A percentile compares a stretch with the other conserved stretches of the same genome.
Evolutionary conservation across 2,329 filamentous ascomycete species (phyloP).

Genomic region (Tolypocladium capitatum): DNA sequence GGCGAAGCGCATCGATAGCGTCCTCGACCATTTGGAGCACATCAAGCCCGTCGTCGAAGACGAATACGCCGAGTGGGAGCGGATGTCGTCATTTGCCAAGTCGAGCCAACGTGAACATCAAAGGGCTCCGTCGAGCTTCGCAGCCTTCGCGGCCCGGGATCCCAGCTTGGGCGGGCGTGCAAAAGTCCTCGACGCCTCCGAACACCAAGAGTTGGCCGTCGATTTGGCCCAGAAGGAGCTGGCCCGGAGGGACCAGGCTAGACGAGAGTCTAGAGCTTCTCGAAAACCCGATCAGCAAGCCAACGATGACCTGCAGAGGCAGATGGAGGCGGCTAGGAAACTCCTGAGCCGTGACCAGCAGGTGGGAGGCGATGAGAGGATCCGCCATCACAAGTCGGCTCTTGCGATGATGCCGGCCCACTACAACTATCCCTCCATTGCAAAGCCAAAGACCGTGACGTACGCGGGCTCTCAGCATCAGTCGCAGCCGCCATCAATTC

Average conservation of each 20-base stretch:
- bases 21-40: conserved; percentile 59
- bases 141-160: conserved; percentile 40
- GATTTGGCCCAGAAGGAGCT: conserved; percentile 64
- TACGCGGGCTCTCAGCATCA: conserved; percentile 20
- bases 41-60: conserved; percentile 68
- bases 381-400: conserved; percentile 7
- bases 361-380: conserved; percentile 12
- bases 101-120: conserved; percentile 6
- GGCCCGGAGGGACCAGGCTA: conserved; percentile 48
- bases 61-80: conserved; percentile 55
- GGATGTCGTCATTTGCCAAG: conserved; percentile 31
- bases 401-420: conserved; percentile 14
- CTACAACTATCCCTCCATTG: conserved; percentile 46
- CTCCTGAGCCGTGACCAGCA: conserved; percentile 22
- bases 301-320: conserved; percentile 32
- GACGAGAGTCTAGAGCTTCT: conserved; percentile 42
- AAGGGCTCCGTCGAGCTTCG: conserved; percentile 21
- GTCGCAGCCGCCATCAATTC: conserved; percentile 5
- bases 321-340: conserved; percentile 40
- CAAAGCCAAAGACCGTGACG: conserved; percentile 33
- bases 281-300: not conserved
- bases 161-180: conserved; percentile 44
- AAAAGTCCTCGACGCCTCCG: conserved; percentile 53
- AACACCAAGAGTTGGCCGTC: conserved; percentile 65
- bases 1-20: conserved; percentile 35